Percentiles rank a stretch among this genome's conserved stretches.
phyloP scores from a whole-genome alignment of 2,329 filamentous ascomycete species.

The Diaporthe eres region DNA sequence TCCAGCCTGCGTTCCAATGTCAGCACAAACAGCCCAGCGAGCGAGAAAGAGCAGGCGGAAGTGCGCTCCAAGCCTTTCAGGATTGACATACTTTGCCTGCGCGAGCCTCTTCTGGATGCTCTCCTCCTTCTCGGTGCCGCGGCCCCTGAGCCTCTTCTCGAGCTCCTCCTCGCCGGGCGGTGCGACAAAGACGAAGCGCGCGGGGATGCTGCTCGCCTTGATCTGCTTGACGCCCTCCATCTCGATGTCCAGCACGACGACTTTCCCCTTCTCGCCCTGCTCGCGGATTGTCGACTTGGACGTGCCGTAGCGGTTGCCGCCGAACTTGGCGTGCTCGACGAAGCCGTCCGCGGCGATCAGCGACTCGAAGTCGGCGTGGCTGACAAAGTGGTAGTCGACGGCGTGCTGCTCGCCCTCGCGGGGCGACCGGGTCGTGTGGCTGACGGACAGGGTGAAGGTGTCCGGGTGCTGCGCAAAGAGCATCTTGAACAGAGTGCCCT shows the following conservation, averaged over 20 bases:
- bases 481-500: constrained; percentile 82
- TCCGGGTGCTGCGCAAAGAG: constrained; percentile 71
- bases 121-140: constrained; percentile 84
- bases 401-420: constrained; percentile 82
- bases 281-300: constrained; percentile 84
- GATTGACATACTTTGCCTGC: constrained; percentile 68
- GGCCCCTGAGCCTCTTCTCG: constrained; percentile 79
- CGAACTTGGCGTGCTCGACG: constrained; percentile 88
- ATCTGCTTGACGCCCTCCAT: constrained; percentile 99
- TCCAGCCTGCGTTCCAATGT: constrained; percentile 61
- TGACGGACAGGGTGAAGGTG: constrained; percentile 69
- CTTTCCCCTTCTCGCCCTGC: constrained; percentile 77
- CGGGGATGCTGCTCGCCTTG: constrained; percentile 79
- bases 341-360: constrained; percentile 80
- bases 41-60: neutral
- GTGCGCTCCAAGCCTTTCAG: neutral
- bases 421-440: constrained; percentile 85
- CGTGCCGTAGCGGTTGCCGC: constrained; percentile 89
- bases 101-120: constrained; percentile 77
- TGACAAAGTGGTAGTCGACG: constrained; percentile 85
- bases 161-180: constrained; percentile 83
- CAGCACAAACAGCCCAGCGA: neutral
- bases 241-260: constrained; percentile 94
- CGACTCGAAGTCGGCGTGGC: constrained; percentile 75
- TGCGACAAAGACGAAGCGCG: constrained; percentile 87